Base-by-base conservation (phyloP, 225 moss, liverwort and hornwort species). In the Marchantia polymorpha region DNA sequence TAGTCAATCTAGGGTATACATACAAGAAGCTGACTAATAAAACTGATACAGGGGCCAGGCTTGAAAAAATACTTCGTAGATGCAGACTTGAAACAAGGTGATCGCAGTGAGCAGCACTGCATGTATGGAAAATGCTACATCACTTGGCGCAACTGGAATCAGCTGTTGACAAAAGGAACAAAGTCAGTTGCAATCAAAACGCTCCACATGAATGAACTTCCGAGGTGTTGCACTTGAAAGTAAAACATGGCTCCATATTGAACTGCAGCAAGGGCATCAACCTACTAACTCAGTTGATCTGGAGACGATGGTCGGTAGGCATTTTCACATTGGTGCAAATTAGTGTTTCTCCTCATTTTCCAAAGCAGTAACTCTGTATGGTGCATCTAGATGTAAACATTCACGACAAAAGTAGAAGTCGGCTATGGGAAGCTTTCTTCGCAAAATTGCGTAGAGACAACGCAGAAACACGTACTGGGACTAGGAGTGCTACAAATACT, bases 111-210 rank as follows among this genome's bases (percentile, higher is more conserved):
- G 91, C 72, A 95, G 79, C 64, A 91, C 90, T 63, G 99, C 99
- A 75, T 99, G 99, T 64, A 86, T 83, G 19, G 99, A 93, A 80
- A 99, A 99, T 78, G 99, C 99, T 54, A 99, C 97, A 88, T 99
- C 97, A 81, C 88, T 99, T 48, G 92, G 90, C 59, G 97, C 93
- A 75, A 99, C 94, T 63, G 97, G 94, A 72, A 94, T 99, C 11
- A 99, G 84, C 91, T 91, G 89, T 63, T 46, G 30, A 17, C 75
- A 59, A 0, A 26, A 73, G 10, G n/a, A 73, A 11, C 26, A 52
- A 15, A 14, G 27, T 73, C 25, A 73, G 53, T 54, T 8, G 3
- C 56, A 39, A 23, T 12, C 50, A 15, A 58, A 58, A 16, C 58
- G 58, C 15, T 39, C 39, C 2, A 39, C 39, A 39, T 39, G 39